Percentiles rank a stretch among this genome's conserved stretches.
These are phyloP conservation scores for Globisporangium megalacanthum DNA, from an alignment of 352 stramenopile species.

Conservation along the genomic window DNA sequence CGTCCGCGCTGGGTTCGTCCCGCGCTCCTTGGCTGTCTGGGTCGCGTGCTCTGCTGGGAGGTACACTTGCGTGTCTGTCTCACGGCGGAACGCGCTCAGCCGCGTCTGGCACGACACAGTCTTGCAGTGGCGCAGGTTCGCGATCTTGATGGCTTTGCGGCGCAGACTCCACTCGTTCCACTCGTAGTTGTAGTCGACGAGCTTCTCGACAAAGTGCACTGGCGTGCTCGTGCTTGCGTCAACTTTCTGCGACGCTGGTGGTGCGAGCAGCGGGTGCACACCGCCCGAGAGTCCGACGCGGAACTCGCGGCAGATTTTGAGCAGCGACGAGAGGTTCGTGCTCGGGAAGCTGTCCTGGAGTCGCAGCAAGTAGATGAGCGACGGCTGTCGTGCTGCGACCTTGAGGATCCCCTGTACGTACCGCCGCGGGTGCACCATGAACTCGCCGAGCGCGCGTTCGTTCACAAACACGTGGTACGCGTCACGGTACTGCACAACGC, in stretches of 20 bases:
- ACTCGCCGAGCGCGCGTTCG: conserved; percentile 80
- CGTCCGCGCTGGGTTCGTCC: conserved; percentile 80
- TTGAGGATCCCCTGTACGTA: conserved; percentile 76
- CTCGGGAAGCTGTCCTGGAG: conserved; percentile 85
- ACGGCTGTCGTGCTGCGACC: conserved; percentile 64
- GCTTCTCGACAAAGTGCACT: conserved; percentile 90
- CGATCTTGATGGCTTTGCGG: conserved; percentile 85
- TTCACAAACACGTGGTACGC: conserved; percentile 92
- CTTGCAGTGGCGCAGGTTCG: conserved; percentile 88
- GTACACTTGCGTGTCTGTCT: conserved; percentile 88
- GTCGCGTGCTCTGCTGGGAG: conserved; percentile 45
- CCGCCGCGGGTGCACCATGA: conserved; percentile 81
- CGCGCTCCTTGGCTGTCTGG: conserved; percentile 78
- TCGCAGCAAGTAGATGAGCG: conserved; percentile 90
- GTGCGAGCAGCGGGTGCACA: conserved; percentile 58
- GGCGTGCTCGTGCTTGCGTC: conserved; percentile 89
- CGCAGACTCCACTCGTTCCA: conserved; percentile 95
- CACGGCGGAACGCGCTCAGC: conserved; percentile 83
- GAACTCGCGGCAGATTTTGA: conserved; percentile 55
- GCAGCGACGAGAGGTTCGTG: conserved; percentile 60
- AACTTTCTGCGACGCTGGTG: conserved; percentile 51
- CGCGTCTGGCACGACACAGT: conserved; percentile 88
- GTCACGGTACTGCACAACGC: conserved; percentile 88
- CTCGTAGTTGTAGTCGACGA: conserved; percentile 90
- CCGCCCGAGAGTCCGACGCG: conserved; percentile 13